These are phyloP conservation scores for Pseudogymnoascus destructans DNA, from an alignment of 2,329 filamentous ascomycete species.

Conservation along the genomic window DNA sequence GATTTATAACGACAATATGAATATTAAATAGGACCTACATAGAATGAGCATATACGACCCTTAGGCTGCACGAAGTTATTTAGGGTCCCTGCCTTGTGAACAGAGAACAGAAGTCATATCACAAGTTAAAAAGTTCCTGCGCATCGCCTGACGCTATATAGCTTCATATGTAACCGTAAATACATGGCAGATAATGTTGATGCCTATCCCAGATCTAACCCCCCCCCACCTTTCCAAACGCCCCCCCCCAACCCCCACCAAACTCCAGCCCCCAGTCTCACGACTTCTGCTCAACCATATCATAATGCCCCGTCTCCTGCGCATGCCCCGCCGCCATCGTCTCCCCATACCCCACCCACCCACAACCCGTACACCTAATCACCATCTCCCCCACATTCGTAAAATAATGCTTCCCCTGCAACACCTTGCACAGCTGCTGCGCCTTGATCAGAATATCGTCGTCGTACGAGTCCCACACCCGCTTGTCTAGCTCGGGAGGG, in stretches of 20 bases:
- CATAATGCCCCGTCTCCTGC: constrained; percentile 42
- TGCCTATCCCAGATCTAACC: background rate
- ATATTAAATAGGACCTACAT: background rate
- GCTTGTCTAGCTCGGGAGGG: constrained; percentile 61
- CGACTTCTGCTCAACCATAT: constrained; percentile 35
- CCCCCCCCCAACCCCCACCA: background rate
- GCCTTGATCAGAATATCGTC: constrained; percentile 61
- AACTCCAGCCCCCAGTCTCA: background rate
- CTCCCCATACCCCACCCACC: constrained; percentile 55
- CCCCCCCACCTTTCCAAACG: background rate
- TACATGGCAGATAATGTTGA: background rate
- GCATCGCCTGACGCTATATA: background rate
- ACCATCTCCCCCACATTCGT: constrained; percentile 75
- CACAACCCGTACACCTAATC: constrained; percentile 64
- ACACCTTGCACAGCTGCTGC: constrained; percentile 46
- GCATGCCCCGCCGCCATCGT: constrained; percentile 49
- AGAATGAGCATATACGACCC: background rate
- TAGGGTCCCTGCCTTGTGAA: background rate
- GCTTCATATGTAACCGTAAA: background rate
- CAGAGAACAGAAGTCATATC: background rate
- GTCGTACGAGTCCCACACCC: constrained; percentile 40
- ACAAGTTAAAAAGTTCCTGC: background rate
- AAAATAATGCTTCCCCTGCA: constrained; percentile 67
- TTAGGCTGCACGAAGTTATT: background rate
- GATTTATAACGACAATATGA: background rate